Base-by-base conservation (phyloP, 805 yeast species). In the Komagataella pastoris region DNA sequence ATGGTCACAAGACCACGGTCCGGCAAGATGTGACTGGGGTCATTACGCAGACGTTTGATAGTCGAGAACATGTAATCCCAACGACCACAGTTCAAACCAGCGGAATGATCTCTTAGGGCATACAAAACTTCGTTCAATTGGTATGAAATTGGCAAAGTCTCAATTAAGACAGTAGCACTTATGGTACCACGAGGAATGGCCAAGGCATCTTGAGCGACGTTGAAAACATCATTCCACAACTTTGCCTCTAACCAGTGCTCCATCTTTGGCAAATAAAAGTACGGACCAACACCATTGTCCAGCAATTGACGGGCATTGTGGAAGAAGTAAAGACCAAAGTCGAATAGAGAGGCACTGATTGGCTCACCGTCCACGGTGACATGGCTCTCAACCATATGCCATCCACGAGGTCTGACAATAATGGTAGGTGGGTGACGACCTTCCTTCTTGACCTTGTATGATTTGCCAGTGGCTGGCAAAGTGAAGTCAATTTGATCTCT, bases 31-130 rank as follows among this genome's bases (percentile, higher is more conserved):
- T 79, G 81, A 48, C 76, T 76, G 50, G 80, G 76, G 60, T 79
- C 77, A 67, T 81, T 83, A 69, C 89, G 77, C 58, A 85, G 75
- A 47, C 85, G 73, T 68, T 85, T 85, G 65, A 85, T 84, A 55
- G 87, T 83, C 44, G 87, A 80, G 70, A 85, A 85, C 67, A 85
- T 85, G 69, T 85, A 85, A 68, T 85, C 95, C 91, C 93, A 85
- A 70, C 95, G 77, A 59, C 95, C 95, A 74, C 93, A 85, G 70
- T 85, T 85, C 66, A 85, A 75, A 52, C 93, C 95, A 7, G 85
- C 76, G 51, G 85, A 82, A 66, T 85, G 95, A 50, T 79, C 81
- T 66, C 88, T 75, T 62, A 85, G 73, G 61, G 85, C 85, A 62
- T 79, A 85, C 60, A 85, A 77, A 58, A 85, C 85, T 68, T 85